A percentile compares a stretch with the other conserved stretches of the same genome.
These are phyloP conservation scores for Pulveroboletus sp. DNA, from an alignment of 768 basidiomycete species.

Conservation along the genomic window DNA sequence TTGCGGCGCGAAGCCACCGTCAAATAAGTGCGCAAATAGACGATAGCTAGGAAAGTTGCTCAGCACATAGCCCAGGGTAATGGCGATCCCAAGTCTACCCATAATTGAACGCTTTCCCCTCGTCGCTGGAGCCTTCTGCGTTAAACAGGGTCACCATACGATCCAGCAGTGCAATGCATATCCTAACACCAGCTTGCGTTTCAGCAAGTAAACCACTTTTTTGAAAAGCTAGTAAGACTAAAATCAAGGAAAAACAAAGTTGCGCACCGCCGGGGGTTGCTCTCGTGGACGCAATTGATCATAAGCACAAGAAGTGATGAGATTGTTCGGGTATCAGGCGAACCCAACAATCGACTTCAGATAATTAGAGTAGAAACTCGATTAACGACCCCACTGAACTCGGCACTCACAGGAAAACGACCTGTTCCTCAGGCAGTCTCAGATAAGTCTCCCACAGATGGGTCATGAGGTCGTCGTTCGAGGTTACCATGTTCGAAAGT, in stretches of 20 bases:
- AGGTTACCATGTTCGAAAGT: slow-evolving; percentile 80
- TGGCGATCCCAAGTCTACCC: slow-evolving; percentile 43
- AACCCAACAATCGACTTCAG: slow-evolving; percentile 54
- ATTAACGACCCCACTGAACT: background rate
- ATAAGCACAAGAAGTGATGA: slow-evolving; percentile 65
- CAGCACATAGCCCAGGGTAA: slow-evolving; percentile 4
- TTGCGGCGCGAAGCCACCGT: slow-evolving; percentile 50
- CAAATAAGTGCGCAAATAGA: slow-evolving; percentile 60
- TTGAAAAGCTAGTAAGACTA: background rate
- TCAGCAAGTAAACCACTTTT: slow-evolving; percentile 46
- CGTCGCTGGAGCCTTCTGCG: slow-evolving; percentile 57
- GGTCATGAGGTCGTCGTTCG: slow-evolving; percentile 54
- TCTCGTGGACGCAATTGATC: slow-evolving; percentile 64
- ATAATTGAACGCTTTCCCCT: slow-evolving; percentile 67
- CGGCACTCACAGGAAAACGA: slow-evolving; percentile 64
- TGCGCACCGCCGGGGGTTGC: slow-evolving; percentile 51
- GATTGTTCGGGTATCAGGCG: slow-evolving; percentile 58
- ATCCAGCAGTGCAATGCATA: slow-evolving; percentile 68
- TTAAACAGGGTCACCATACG: slow-evolving; percentile 68
- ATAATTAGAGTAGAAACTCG: slow-evolving; percentile 6
- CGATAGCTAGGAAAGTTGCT: slow-evolving; percentile 45
- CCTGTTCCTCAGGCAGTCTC: slow-evolving; percentile 64
- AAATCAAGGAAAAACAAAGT: slow-evolving; percentile 3
- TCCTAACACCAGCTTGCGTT: slow-evolving; percentile 52
- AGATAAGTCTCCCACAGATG: slow-evolving; percentile 62